These are phyloP conservation scores for Elaeis oleifera DNA, from an alignment of 202 grass and related monocot species.

Conservation along the genomic window DNA sequence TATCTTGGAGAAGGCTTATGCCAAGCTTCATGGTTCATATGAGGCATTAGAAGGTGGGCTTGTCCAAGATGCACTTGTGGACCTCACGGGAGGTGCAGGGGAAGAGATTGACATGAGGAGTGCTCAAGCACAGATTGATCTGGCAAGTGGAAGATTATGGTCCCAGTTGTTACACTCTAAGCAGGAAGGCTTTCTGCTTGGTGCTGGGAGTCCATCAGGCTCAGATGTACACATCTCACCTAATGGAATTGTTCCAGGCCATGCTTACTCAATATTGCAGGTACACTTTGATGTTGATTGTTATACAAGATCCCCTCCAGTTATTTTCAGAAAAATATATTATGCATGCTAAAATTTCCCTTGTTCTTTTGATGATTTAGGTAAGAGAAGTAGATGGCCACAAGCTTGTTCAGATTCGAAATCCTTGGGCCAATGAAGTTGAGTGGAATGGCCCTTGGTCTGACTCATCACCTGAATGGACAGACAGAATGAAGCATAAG, in stretches of 20 bases:
- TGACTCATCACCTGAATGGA: conserved; percentile 88
- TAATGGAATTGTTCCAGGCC: conserved; percentile 97
- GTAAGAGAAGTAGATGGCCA: conserved; percentile 95
- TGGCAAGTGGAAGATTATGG: conserved; percentile 96
- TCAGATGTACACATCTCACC: conserved; percentile 95
- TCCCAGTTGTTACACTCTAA: conserved; percentile 96
- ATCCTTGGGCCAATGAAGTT: conserved; percentile 99
- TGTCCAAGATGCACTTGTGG: conserved; percentile 98
- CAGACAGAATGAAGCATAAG: conserved; percentile 97
- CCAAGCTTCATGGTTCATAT: conserved; percentile 97
- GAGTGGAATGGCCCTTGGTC: conserved; percentile 99
- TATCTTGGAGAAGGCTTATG: conserved; percentile 94
- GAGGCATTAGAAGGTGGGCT: conserved; percentile 97
- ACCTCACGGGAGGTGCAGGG: conserved; percentile 94
- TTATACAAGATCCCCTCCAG: too few species aligned
- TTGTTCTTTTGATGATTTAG: conserved; percentile 36
- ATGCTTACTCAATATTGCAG: conserved; percentile 99
- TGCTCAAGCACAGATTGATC: conserved; percentile 80
- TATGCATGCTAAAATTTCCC: background rate
- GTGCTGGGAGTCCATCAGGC: conserved; percentile 97
- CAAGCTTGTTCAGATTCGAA: conserved; percentile 97
- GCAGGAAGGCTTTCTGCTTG: conserved; percentile 92
- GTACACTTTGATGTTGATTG: conserved; percentile 30
- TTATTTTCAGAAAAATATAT: too few species aligned
- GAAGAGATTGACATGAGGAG: conserved; percentile 99